Evolutionary conservation across 768 basidiomycete species (phyloP).

Genomic region (Leccinum boreale): DNA sequence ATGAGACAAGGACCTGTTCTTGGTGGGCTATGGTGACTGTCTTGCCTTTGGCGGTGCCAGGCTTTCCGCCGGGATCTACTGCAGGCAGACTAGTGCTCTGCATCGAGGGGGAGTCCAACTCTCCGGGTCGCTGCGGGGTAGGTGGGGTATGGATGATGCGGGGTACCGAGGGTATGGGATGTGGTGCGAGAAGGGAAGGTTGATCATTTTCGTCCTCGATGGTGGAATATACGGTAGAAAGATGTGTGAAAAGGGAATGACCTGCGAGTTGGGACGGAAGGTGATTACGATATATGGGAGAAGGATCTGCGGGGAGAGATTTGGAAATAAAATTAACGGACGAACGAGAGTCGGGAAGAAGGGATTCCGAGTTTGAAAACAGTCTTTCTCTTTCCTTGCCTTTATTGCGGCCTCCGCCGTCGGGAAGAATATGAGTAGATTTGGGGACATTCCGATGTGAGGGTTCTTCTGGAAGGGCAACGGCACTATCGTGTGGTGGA

Average conservation of each 20-base stretch:
- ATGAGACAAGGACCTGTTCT: conserved; percentile 28
- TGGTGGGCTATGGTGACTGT: conserved; percentile 16
- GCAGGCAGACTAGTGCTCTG: conserved; percentile 4
- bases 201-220: conserved; percentile 24
- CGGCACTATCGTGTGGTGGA: conserved; percentile 31
- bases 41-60: conserved; percentile 9
- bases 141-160: conserved; percentile 36
- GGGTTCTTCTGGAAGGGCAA: conserved; percentile 29
- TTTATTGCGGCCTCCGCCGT: conserved; percentile 19
- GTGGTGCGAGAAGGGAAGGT: conserved; percentile 29
- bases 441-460: conserved; percentile 15
- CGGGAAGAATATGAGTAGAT: conserved; percentile 1
- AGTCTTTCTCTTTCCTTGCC: conserved; percentile 26
- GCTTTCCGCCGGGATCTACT: conserved; percentile 13
- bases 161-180: conserved; percentile 25
- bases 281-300: conserved; percentile 10
- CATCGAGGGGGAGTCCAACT: conserved; percentile 5
- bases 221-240: conserved; percentile 28
- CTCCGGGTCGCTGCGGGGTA: conserved; percentile 31
- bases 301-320: conserved; percentile 22
- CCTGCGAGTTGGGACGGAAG: conserved; percentile 9
- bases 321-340: conserved; percentile 17
- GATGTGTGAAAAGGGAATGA: conserved; percentile 5
- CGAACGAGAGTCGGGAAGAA: conserved; percentile 11
- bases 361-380: not conserved